Percentiles rank a stretch among this genome's conserved stretches.
phyloP scores from a whole-genome alignment of 1,139 yeast genomes.

The Wickerhamomyces sp. region DNA sequence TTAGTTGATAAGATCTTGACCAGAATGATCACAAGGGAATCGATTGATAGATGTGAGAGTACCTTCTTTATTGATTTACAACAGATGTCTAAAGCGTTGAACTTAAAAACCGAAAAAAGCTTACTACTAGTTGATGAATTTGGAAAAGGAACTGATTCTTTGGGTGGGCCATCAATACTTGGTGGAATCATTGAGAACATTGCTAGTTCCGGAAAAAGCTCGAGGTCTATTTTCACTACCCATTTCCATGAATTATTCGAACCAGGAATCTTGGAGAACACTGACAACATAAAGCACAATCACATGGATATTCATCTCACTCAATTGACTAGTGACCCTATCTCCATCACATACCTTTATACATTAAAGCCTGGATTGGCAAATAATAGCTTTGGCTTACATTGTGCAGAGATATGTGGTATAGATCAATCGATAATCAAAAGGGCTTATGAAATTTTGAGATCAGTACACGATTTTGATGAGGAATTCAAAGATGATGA shows the following conservation, averaged over 20 bases:
- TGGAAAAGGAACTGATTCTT: conserved; percentile 46
- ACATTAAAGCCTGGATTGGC: conserved; percentile 30
- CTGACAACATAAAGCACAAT: conserved; percentile 20
- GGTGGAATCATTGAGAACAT: conserved; percentile 34
- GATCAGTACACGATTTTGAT: neutral
- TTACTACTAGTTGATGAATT: conserved; percentile 45
- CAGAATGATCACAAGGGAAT: conserved; percentile 39
- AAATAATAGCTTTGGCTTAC: conserved; percentile 33
- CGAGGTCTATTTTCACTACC: conserved; percentile 36
- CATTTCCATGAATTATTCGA: conserved; percentile 41
- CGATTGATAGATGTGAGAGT: conserved; percentile 37
- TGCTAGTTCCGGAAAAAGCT: conserved; percentile 18
- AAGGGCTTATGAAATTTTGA: conserved; percentile 27
- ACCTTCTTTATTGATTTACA: conserved; percentile 43
- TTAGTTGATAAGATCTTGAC: conserved; percentile 41
- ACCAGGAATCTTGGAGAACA: conserved; percentile 17
- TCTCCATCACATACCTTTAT: conserved; percentile 31
- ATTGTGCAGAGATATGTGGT: conserved; percentile 37
- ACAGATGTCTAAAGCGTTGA: conserved; percentile 39
- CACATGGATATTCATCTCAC: conserved; percentile 28
- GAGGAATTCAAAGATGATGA: conserved; percentile 18
- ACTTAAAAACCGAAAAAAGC: conserved; percentile 33
- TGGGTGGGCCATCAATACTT: conserved; percentile 42
- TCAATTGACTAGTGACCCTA: conserved; percentile 3
- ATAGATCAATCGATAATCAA: conserved; percentile 26